Evolutionary conservation across 2,329 filamentous ascomycete species (phyloP).

Genomic region (Fusarium foetens): DNA sequence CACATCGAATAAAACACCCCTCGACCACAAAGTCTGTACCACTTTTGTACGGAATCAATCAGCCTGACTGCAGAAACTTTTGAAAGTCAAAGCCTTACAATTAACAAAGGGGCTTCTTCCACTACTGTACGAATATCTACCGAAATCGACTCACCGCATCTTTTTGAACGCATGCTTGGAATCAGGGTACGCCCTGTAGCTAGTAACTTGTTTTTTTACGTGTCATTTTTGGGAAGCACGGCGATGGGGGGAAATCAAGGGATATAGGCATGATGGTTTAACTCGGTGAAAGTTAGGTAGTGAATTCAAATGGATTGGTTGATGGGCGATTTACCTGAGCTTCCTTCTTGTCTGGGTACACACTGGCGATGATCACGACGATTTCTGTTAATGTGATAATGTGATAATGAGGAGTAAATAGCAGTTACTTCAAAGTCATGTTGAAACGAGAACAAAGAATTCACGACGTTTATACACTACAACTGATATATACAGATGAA

Average conservation of each 20-base stretch:
- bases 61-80: constrained; percentile 30
- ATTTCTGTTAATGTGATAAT: background rate
- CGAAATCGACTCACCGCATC: constrained; percentile 30
- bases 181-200: constrained; percentile 31
- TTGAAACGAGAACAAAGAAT: background rate
- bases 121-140: constrained; percentile 37
- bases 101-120: background rate
- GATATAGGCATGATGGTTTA: constrained; percentile 41
- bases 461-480: constrained; percentile 27
- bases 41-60: constrained; percentile 36
- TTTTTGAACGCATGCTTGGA: constrained; percentile 25
- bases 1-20: background rate
- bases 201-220: constrained; percentile 37
- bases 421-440: background rate
- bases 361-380: background rate
- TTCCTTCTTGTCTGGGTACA: background rate
- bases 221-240: constrained; percentile 41
- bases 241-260: constrained; percentile 39
- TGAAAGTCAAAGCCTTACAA: constrained; percentile 8
- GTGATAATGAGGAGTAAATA: background rate
- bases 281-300: constrained; percentile 42
- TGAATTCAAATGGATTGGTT: constrained; percentile 41
- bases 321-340: constrained; percentile 16
- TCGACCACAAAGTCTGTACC: constrained; percentile 11
- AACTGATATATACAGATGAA: constrained; percentile 20